phyloP scores from a whole-genome alignment of 2,329 filamentous ascomycete species.

The Saccharata proteae region DNA sequence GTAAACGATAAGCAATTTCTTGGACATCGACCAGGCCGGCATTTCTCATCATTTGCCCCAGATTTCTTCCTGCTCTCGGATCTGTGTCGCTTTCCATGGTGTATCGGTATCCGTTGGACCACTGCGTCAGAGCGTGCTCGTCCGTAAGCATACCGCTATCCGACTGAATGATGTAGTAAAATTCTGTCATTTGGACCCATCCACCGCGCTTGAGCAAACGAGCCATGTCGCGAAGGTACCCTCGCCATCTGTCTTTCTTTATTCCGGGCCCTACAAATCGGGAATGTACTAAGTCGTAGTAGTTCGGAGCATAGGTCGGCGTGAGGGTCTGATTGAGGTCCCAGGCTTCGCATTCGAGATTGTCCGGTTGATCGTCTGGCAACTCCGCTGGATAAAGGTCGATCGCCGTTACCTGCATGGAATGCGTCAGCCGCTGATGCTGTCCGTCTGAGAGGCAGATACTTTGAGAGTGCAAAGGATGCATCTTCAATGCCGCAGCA shows the following conservation, averaged over 20 bases:
- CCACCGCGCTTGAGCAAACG: conserved; percentile 61
- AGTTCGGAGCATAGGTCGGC: conserved; percentile 50
- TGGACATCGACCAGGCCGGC: conserved; percentile 21
- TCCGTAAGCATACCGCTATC: conserved; percentile 67
- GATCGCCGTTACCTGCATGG: conserved; percentile 23
- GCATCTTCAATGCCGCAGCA: too few relatives aligned
- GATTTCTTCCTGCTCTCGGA: conserved; percentile 20
- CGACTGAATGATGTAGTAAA: conserved; percentile 76
- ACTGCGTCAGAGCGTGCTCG: conserved; percentile 21
- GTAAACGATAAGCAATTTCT: conserved; percentile 18
- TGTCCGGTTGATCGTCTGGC: conserved; percentile 23
- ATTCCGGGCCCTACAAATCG: conserved; percentile 61
- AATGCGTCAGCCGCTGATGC: too few relatives aligned
- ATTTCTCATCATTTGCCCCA: conserved; percentile 18
- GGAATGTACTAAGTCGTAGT: conserved; percentile 78
- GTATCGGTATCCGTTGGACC: conserved; percentile 23
- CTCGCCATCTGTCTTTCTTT: conserved; percentile 57
- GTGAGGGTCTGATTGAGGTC: conserved; percentile 27
- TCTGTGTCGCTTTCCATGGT: conserved; percentile 24
- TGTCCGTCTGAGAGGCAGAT: too few relatives aligned
- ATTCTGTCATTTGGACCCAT: conserved; percentile 82
- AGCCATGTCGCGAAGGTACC: conserved; percentile 65
- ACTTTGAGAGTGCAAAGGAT: too few relatives aligned
- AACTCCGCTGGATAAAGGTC: conserved; percentile 25
- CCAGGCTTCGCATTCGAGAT: conserved; percentile 21